Percentiles rank a stretch among this genome's conserved stretches.
Conservation (phyloP, 345 rosid genomes). For the Hirschfeldia incana region DNA sequence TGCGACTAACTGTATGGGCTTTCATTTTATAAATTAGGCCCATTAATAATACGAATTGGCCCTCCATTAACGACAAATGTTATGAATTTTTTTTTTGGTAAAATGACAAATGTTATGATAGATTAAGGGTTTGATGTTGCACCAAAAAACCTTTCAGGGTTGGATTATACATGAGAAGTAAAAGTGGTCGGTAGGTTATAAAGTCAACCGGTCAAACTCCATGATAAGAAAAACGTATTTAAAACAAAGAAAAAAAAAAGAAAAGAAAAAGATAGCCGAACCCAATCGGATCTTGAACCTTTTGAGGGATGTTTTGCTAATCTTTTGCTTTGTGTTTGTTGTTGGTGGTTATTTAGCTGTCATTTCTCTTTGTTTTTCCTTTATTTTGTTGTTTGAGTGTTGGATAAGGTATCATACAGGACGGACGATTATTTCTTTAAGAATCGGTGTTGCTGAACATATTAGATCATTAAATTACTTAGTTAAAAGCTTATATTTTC, state of each 20-base stretch:
- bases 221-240: neutral
- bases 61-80: neutral
- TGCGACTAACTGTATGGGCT: neutral
- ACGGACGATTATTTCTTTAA: neutral
- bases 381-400: slow-evolving; percentile 22
- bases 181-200: neutral
- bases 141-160: too few species aligned
- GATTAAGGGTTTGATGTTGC: too few species aligned
- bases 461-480: too few species aligned
- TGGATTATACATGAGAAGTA: neutral
- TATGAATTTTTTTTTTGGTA: too few species aligned
- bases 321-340: neutral
- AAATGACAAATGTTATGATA: too few species aligned
- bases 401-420: slow-evolving; percentile 32
- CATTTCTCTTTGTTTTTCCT: slow-evolving; percentile 32
- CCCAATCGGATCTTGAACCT: slow-evolving; percentile 28
- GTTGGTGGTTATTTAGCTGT: slow-evolving; percentile 16
- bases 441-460: neutral
- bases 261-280: neutral
- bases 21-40: neutral
- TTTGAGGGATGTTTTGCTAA: slow-evolving; percentile 19
- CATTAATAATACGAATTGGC: neutral
- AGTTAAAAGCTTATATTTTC: too few species aligned
- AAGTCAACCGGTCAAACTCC: slow-evolving; percentile 20
- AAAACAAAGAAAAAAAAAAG: neutral